Evolutionary conservation across 2,329 filamentous ascomycete genomes (phyloP).

Genomic region (Trichoderma gracile): DNA sequence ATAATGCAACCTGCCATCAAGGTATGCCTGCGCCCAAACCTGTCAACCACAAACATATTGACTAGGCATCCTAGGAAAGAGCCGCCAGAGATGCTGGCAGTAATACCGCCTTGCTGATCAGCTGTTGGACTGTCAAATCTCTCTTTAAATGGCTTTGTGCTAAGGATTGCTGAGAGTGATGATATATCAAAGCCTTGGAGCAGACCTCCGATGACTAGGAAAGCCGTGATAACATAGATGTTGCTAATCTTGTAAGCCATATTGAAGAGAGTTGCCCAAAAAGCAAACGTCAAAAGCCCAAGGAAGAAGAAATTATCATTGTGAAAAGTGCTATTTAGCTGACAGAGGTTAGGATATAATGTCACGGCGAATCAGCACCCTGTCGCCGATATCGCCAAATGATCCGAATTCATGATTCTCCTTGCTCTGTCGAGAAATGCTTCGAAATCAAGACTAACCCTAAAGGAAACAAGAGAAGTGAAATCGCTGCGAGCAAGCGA

Average conservation of each 20-base stretch:
- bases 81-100: conserved; percentile 11
- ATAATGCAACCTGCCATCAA: conserved; percentile 7
- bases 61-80: conserved; percentile 15
- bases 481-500: background rate
- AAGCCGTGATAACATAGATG: conserved; percentile 13
- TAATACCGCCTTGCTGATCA: conserved; percentile 14
- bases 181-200: conserved; percentile 18
- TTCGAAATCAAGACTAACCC: too few relatives aligned
- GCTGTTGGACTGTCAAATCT: conserved; percentile 15
- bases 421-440: too few relatives aligned
- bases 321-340: too few relatives aligned
- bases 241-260: conserved; percentile 1
- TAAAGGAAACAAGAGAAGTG: background rate
- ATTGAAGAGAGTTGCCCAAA: background rate
- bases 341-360: too few relatives aligned
- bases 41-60: conserved; percentile 9
- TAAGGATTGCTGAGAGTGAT: conserved; percentile 5
- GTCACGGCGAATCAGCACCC: background rate
- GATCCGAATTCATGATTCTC: too few relatives aligned
- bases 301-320: too few relatives aligned
- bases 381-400: background rate
- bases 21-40: conserved; percentile 3
- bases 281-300: background rate
- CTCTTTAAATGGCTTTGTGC: conserved; percentile 7
- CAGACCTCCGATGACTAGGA: conserved; percentile 10